Conservation (phyloP, 164 flowering plant species). For the Nymphaea colorata region DNA sequence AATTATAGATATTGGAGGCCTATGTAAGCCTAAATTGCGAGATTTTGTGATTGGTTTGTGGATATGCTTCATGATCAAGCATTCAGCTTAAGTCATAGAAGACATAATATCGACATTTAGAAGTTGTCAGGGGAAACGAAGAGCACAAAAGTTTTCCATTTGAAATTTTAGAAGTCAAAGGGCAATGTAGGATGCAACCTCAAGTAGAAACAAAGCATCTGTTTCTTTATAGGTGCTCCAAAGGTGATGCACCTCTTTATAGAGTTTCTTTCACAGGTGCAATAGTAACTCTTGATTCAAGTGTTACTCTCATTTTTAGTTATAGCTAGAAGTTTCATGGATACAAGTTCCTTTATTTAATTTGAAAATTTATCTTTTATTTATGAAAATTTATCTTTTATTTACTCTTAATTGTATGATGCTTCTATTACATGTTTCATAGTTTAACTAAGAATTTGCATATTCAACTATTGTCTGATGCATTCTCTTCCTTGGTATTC, state of each 20-base stretch:
- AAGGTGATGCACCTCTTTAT: slow-evolving; percentile 29
- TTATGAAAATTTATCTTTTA: too few species aligned
- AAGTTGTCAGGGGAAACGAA: slow-evolving; percentile 52
- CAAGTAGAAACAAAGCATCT: slow-evolving; percentile 34
- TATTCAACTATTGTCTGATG: too few species aligned
- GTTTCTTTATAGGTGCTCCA: slow-evolving; percentile 14
- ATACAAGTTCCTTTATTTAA: slow-evolving; percentile 35
- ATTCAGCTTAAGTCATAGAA: not conserved
- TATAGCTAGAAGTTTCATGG: slow-evolving; percentile 71
- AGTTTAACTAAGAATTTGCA: too few species aligned
- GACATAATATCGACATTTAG: not conserved
- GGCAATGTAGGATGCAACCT: slow-evolving; percentile 42
- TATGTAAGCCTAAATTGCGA: too few species aligned
- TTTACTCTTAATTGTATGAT: too few species aligned
- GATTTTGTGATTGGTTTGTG: too few species aligned
- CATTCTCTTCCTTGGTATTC: too few species aligned
- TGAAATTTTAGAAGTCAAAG: slow-evolving; percentile 51
- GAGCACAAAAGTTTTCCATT: slow-evolving; percentile 50
- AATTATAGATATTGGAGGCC: too few species aligned
- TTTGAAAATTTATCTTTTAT: too few species aligned
- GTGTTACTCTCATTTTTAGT: slow-evolving; percentile 44
- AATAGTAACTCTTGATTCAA: slow-evolving; percentile 54
- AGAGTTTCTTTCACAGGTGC: slow-evolving; percentile 63
- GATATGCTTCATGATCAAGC: too few species aligned
- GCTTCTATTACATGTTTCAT: too few species aligned